Evolutionary conservation across 345 rosid species (phyloP).

Genomic region (Bruguiera gymnorhiza): DNA sequence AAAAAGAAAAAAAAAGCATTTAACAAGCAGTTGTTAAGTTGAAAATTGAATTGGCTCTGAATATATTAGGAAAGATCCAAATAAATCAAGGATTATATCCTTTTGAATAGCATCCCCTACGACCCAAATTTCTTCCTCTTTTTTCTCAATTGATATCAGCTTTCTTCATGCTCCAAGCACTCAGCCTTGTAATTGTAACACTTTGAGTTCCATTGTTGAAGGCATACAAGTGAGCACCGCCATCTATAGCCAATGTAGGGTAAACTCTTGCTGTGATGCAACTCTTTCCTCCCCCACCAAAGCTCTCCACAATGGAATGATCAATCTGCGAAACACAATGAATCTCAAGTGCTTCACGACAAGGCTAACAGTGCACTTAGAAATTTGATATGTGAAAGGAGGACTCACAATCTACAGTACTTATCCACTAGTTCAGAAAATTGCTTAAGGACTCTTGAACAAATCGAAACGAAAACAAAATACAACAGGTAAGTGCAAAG

Average conservation of each 20-base stretch:
- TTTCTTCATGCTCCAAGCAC: slow-evolving; percentile 64
- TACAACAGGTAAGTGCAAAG: no score
- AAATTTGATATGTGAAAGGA: no score
- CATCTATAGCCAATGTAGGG: slow-evolving; percentile 46
- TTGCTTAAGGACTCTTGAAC: no score
- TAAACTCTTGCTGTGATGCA: slow-evolving; percentile 75
- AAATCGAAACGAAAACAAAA: no score
- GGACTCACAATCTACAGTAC: no score
- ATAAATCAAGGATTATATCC: no score
- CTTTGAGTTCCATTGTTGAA: slow-evolving; percentile 50
- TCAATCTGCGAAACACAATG: slow-evolving; percentile 46
- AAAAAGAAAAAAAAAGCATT: no score
- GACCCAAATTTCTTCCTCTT: not conserved
- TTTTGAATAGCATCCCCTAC: not conserved
- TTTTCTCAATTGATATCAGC: slow-evolving; percentile 31
- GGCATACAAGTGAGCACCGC: slow-evolving; percentile 25
- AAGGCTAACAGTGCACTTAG: not conserved
- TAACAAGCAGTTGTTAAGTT: no score
- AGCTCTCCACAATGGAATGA: slow-evolving; percentile 76
- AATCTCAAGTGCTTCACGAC: not conserved
- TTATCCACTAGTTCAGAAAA: no score
- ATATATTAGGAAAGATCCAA: no score
- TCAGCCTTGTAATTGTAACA: slow-evolving; percentile 38
- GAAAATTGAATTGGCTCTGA: no score
- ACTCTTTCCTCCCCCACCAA: slow-evolving; percentile 61